Percentiles rank a stretch among this genome's conserved stretches.
phyloP scores from a whole-genome alignment of 495 filamentous ascomycete genomes.

The Neurospora sublineolata region DNA sequence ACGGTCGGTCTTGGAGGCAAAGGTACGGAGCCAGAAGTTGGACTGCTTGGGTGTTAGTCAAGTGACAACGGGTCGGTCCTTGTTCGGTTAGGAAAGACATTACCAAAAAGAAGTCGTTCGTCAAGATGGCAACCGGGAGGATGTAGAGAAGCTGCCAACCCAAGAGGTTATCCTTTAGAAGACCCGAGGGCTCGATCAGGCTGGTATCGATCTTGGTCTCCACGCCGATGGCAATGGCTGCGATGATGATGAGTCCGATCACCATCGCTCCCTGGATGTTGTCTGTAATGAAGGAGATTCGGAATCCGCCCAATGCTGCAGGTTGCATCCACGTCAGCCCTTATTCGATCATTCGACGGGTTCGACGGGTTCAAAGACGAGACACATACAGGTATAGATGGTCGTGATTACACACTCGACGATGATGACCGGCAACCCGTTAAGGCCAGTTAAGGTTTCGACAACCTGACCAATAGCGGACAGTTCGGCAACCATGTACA shows the following conservation, averaged over 20 bases:
- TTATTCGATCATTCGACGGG: not conserved
- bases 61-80: not conserved
- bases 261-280: constrained; percentile 70
- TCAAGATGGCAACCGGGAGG: constrained; percentile 60
- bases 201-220: constrained; percentile 57
- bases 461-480: constrained; percentile 65
- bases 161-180: constrained; percentile 47
- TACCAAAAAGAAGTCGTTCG: constrained; percentile 64
- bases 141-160: constrained; percentile 75
- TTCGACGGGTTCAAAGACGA: not conserved
- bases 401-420: constrained; percentile 62
- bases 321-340: constrained; percentile 7
- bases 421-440: constrained; percentile 62
- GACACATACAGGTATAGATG: constrained; percentile 58
- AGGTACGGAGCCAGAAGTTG: constrained; percentile 71
- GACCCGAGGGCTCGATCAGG: constrained; percentile 48
- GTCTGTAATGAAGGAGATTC: constrained; percentile 67
- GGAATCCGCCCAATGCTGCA: constrained; percentile 61
- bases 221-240: constrained; percentile 58
- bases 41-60: constrained; percentile 23
- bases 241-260: constrained; percentile 53
- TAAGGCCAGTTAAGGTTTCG: constrained; percentile 55
- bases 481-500: constrained; percentile 74
- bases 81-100: not conserved
- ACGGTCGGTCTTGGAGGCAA: constrained; percentile 62